phyloP scores from a whole-genome alignment of 2,329 filamentous ascomycete genomes.

The Colletotrichum sp. region DNA sequence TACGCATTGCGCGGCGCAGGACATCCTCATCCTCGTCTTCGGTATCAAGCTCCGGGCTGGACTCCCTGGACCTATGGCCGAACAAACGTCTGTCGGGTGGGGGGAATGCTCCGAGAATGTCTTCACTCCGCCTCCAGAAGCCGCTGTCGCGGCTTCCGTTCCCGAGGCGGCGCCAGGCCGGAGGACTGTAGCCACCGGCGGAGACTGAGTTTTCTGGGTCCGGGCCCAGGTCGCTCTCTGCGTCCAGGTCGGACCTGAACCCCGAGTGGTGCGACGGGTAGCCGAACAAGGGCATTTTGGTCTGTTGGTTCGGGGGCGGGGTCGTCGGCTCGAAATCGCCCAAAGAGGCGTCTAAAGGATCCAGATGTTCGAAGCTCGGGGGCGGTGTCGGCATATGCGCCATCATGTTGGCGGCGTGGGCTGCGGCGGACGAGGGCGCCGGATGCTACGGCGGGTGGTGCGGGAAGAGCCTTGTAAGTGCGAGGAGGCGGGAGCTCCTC shows the following conservation, averaged over 20 bases:
- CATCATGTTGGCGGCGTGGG: slow-evolving; percentile 20
- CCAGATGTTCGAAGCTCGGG: slow-evolving; percentile 36
- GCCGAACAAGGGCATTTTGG: slow-evolving; percentile 34
- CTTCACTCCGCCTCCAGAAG: slow-evolving; percentile 62
- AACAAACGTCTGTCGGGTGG: slow-evolving; percentile 5
- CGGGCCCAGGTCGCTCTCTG: slow-evolving; percentile 36
- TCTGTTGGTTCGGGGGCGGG: slow-evolving; percentile 29
- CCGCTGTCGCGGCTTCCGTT: slow-evolving; percentile 63
- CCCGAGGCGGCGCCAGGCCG: slow-evolving; percentile 65
- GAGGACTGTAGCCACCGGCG: slow-evolving; percentile 63
- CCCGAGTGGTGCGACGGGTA: slow-evolving; percentile 48
- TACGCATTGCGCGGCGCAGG: slow-evolving; percentile 57
- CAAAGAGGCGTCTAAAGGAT: slow-evolving; percentile 56
- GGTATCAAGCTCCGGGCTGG: slow-evolving; percentile 37
- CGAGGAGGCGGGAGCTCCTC: slow-evolving; percentile 13
- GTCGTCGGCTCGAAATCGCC: slow-evolving; percentile 59
- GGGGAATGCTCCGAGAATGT: slow-evolving; percentile 54
- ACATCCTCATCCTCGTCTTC: slow-evolving; percentile 44
- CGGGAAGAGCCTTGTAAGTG: slow-evolving; percentile 22
- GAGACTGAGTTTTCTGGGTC: slow-evolving; percentile 50
- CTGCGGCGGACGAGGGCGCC: slow-evolving; percentile 17
- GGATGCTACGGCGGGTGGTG: slow-evolving; percentile 17
- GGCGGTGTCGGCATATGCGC: slow-evolving; percentile 26
- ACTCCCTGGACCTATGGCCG: slow-evolving; percentile 25
- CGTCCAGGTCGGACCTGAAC: slow-evolving; percentile 42